Conservation (phyloP, 768 basidiomycete genomes). For the Mycena leptocephala region DNA sequence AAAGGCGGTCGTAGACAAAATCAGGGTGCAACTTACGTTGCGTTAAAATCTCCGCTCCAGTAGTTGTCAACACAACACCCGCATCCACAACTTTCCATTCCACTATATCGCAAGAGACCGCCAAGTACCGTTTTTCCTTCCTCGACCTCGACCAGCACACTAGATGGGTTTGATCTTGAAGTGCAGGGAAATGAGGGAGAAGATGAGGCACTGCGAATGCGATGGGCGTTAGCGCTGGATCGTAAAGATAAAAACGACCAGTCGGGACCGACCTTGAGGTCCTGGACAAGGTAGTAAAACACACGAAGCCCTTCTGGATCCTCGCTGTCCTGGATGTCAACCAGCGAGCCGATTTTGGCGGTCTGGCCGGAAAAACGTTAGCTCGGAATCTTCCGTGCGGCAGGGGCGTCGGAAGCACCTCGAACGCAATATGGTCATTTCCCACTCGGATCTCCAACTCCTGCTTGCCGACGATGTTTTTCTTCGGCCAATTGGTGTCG, state of each 20-base stretch:
- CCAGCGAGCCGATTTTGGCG: slow-evolving; percentile 96
- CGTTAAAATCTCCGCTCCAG: slow-evolving; percentile 3
- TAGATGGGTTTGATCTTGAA: slow-evolving; percentile 99
- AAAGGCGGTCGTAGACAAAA: slow-evolving; percentile 13
- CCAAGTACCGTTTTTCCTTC: slow-evolving; percentile 32
- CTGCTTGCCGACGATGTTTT: slow-evolving; percentile 98
- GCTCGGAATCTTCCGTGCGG: neutral
- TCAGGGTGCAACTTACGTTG: slow-evolving; percentile 4
- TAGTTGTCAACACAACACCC: slow-evolving; percentile 17
- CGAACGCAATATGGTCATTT: slow-evolving; percentile 96
- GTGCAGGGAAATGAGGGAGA: slow-evolving; percentile 97
- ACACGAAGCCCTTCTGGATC: slow-evolving; percentile 98
- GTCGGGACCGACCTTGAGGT: slow-evolving; percentile 81
- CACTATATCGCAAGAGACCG: slow-evolving; percentile 34
- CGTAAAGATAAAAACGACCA: neutral
- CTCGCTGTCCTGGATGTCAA: slow-evolving; percentile 97
- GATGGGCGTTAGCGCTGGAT: neutral
- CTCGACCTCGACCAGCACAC: slow-evolving; percentile 22
- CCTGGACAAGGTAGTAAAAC: slow-evolving; percentile 99
- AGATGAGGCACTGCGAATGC: slow-evolving; percentile 88
- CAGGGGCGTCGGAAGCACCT: slow-evolving; percentile 68
- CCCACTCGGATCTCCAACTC: slow-evolving; percentile 96
- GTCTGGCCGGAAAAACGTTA: slow-evolving; percentile 68
- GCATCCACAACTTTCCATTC: slow-evolving; percentile 9
- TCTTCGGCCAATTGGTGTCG: slow-evolving; percentile 98